Percentiles rank a stretch among this genome's conserved stretches.
phyloP scores from a whole-genome alignment of 2,329 filamentous ascomycete genomes.

The Escovopsis sp. region DNA sequence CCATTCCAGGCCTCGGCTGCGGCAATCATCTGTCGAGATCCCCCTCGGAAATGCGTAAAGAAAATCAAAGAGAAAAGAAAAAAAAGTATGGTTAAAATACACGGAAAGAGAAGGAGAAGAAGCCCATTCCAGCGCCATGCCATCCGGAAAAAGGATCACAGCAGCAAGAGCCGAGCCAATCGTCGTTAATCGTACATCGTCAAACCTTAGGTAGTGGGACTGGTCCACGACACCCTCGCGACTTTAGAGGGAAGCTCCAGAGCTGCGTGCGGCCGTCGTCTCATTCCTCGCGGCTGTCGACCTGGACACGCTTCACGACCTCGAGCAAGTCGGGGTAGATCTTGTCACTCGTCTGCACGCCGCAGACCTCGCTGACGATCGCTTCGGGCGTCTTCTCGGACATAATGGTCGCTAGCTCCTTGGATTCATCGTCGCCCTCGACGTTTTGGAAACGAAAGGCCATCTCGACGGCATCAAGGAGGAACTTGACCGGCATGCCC shows the following conservation, averaged over 20 bases:
- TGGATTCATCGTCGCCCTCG: constrained; percentile 78
- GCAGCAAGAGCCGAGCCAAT: constrained; percentile 3
- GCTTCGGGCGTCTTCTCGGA: constrained; percentile 56
- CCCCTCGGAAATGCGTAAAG: not conserved
- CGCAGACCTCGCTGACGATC: constrained; percentile 68
- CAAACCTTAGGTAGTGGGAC: constrained; percentile 1
- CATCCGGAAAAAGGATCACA: constrained; percentile 6
- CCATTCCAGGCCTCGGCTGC: not conserved
- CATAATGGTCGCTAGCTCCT: constrained; percentile 75
- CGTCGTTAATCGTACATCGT: constrained; percentile 5
- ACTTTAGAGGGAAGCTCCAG: not conserved
- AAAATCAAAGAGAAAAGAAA: not conserved
- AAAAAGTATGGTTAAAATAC: not conserved
- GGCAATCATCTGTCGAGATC: not conserved
- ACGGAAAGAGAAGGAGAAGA: not conserved
- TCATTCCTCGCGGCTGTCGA: constrained; percentile 35
- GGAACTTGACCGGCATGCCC: constrained; percentile 54
- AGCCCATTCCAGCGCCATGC: constrained; percentile 11
- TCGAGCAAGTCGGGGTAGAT: constrained; percentile 63
- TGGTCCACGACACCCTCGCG: not conserved
- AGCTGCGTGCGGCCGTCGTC: constrained; percentile 6
- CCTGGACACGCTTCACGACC: constrained; percentile 73
- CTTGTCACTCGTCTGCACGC: constrained; percentile 61
- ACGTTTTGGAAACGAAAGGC: constrained; percentile 92
- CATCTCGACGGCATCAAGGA: constrained; percentile 79